Conservation (phyloP, 1,284 basidiomycete genomes). For the Marasmius tenuissimus region DNA sequence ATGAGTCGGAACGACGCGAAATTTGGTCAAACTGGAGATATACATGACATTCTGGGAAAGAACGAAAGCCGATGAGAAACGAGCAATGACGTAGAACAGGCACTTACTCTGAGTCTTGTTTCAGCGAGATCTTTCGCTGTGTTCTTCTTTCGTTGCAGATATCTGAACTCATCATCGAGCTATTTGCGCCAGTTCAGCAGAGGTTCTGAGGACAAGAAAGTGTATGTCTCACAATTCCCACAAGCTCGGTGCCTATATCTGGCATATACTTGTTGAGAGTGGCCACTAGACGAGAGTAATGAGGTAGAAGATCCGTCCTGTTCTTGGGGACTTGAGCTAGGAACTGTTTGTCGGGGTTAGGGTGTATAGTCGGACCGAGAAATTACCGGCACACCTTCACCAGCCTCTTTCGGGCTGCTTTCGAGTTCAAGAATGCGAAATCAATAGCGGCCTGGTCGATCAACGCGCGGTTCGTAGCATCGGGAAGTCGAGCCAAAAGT, state of each 20-base stretch:
- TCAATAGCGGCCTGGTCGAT: constrained; percentile 96
- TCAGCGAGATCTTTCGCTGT: constrained; percentile 87
- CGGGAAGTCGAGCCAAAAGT: constrained; percentile 89
- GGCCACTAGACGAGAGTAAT: constrained; percentile 90
- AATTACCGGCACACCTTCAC: constrained; percentile 62
- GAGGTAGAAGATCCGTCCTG: constrained; percentile 88
- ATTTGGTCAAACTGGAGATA: constrained; percentile 93
- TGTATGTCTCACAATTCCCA: constrained; percentile 63
- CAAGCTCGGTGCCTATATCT: constrained; percentile 83
- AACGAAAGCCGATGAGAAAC: neutral
- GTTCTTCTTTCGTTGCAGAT: constrained; percentile 93
- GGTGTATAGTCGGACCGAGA: constrained; percentile 1
- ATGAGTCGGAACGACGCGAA: constrained; percentile 89
- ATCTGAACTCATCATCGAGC: constrained; percentile 97
- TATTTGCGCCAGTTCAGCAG: constrained; percentile 30
- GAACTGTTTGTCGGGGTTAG: constrained; percentile 52
- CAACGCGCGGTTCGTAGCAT: constrained; percentile 88
- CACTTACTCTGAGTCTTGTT: constrained; percentile 77
- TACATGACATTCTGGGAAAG: constrained; percentile 79
- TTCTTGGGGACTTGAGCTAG: constrained; percentile 86
- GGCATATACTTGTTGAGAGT: constrained; percentile 93
- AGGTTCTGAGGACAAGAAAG: neutral
- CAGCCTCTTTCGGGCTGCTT: constrained; percentile 89
- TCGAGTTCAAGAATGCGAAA: constrained; percentile 95
- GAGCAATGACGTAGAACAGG: neutral